Base-by-base conservation (phyloP, 2,329 filamentous ascomycete species). In the Blumeriella jaapii region DNA sequence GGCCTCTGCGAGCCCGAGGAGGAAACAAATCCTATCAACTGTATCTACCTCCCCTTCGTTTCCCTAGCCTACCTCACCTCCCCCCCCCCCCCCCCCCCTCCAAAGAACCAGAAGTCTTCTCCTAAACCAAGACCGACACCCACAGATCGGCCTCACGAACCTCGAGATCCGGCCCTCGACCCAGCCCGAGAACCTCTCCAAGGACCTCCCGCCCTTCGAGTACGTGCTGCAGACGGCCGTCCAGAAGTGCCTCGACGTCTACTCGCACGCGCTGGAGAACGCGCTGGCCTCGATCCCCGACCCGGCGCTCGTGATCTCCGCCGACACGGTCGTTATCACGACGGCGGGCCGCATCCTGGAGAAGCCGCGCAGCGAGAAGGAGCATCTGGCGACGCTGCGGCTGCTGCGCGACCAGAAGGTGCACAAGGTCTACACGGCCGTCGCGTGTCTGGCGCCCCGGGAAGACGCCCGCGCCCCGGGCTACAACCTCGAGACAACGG, bases 181-280 rank as follows among this genome's bases (percentile, higher is more conserved):
- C 35, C 78, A 83, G 46, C 79, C 83, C 34, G 91, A 98, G 63
- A 71, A 96, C 62, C 72, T 94, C 36, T 71, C 83, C 51, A 94
- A 96, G 59, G 58, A 63, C 6, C 71, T 89, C 40, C 74, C 78
- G 1, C 84, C 91, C 1, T 82, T 83, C 57, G 86, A 93, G 62
- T 98, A 98, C 63, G 91, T 95, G 13, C 68, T 87, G 10, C 75
- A 78, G 38, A 98, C 91, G 2, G 89, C 89, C 3, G 74, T 74
- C 14, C 73, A 80, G 49, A 98, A 98, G 61, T 82, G 79, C 32
- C 69, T 85, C 27, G 71, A 81, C 29, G 82, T 96, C 8, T 44
- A 61, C 41, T 51, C 52, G 5, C 53, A 55, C 6, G 45, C 60
- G 1, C 44, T 63, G 4, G 55, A 57, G 8, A 64, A 62, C 38